These are phyloP conservation scores for Fusarium mundagurra DNA, from an alignment of 2,329 filamentous ascomycete species.

Conservation along the genomic window DNA sequence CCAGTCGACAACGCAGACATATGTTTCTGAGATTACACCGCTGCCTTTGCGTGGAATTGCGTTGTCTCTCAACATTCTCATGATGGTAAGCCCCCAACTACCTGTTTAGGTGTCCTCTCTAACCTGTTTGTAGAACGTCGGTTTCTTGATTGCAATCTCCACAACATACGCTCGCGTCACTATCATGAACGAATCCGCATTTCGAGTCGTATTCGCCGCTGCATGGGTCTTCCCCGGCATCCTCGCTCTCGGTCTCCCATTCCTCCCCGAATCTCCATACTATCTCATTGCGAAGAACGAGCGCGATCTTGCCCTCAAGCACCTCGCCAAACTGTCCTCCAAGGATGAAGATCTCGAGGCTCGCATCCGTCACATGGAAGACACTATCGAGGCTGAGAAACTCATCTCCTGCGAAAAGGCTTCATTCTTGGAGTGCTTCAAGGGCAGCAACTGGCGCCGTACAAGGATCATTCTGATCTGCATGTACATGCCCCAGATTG, in stretches of 20 bases:
- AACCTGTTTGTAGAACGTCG: not conserved
- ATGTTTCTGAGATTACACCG: slow-evolving; percentile 1
- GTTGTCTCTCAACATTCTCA: not conserved
- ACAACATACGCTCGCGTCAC: not conserved
- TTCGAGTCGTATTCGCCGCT: slow-evolving; percentile 1
- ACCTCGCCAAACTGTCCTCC: not conserved
- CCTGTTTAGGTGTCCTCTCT: not conserved
- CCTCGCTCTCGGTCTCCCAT: slow-evolving; percentile 11
- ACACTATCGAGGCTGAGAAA: not conserved
- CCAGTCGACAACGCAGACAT: slow-evolving; percentile 15
- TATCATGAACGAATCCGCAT: slow-evolving; percentile 6
- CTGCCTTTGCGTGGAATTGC: slow-evolving; percentile 3
- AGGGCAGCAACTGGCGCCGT: slow-evolving; percentile 14
- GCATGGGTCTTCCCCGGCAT: slow-evolving; percentile 14
- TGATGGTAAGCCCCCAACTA: not conserved
- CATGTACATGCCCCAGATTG: slow-evolving; percentile 22
- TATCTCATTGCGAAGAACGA: slow-evolving; percentile 19
- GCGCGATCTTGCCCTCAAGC: not conserved
- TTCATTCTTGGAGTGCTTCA: slow-evolving; percentile 15
- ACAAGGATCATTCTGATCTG: slow-evolving; percentile 18
- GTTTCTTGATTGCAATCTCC: not conserved
- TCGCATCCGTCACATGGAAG: not conserved
- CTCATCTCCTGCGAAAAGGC: not conserved
- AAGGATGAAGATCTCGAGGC: not conserved
- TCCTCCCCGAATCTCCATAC: slow-evolving; percentile 19